Conservation (phyloP, 2,329 filamentous ascomycete genomes). For the Iodosphaeria phyllophila region DNA sequence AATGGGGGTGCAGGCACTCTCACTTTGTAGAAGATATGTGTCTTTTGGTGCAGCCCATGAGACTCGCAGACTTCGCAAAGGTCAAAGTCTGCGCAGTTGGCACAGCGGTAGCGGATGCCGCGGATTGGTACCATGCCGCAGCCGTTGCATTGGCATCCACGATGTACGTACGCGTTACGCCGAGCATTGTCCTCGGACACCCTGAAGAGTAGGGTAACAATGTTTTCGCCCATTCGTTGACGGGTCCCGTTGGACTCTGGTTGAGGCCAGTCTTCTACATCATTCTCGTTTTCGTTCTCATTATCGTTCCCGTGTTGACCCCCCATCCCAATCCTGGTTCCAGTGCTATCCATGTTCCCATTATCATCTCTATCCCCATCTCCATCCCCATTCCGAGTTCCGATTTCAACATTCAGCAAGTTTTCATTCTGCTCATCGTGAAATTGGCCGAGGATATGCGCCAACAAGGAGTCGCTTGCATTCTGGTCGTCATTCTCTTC, state of each 20-base stretch:
- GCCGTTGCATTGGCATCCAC: slow-evolving; percentile 80
- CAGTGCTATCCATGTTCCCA: slow-evolving; percentile 10
- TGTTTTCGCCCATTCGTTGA: slow-evolving; percentile 50
- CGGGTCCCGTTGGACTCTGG: slow-evolving; percentile 18
- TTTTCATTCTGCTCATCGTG: too few relatives aligned
- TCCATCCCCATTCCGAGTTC: too few relatives aligned
- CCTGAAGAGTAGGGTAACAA: slow-evolving; percentile 71
- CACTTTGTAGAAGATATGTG: slow-evolving; percentile 94
- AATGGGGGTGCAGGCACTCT: slow-evolving; percentile 75
- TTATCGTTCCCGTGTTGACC: slow-evolving; percentile 14
- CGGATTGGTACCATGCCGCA: slow-evolving; percentile 80
- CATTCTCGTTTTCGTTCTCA: slow-evolving; percentile 12
- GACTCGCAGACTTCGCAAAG: slow-evolving; percentile 88
- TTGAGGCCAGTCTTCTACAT: slow-evolving; percentile 26
- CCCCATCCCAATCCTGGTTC: neutral
- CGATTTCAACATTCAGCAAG: too few relatives aligned
- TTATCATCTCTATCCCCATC: slow-evolving; percentile 33
- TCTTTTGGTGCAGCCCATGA: slow-evolving; percentile 60
- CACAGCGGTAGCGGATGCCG: slow-evolving; percentile 81
- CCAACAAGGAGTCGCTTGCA: too few relatives aligned
- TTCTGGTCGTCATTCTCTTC: slow-evolving; percentile 15
- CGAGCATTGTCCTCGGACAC: slow-evolving; percentile 87
- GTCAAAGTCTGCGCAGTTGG: slow-evolving; percentile 92
- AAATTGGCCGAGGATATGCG: slow-evolving; percentile 17
- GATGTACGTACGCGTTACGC: slow-evolving; percentile 76